phyloP scores from a whole-genome alignment of 495 filamentous ascomycete species.

The Aspergillus indologenus region DNA sequence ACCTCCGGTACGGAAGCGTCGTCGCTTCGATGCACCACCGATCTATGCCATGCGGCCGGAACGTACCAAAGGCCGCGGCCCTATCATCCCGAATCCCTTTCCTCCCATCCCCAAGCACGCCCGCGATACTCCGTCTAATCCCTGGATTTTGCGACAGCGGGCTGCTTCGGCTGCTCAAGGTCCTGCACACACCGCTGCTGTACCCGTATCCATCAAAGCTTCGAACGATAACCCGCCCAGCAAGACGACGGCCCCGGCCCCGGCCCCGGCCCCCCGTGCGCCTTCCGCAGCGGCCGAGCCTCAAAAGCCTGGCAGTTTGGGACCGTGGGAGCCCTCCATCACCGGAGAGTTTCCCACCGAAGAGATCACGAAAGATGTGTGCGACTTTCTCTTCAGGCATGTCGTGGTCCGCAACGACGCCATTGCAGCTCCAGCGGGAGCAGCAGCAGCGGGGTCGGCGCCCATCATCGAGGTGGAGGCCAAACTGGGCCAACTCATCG shows the following conservation, averaged over 20 bases:
- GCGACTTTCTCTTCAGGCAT: conserved; percentile 69
- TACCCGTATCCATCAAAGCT: conserved; percentile 11
- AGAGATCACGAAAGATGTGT: conserved; percentile 61
- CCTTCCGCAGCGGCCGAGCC: conserved; percentile 11
- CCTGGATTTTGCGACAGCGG: conserved; percentile 28
- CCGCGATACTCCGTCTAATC: conserved; percentile 22
- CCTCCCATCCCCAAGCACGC: conserved; percentile 37
- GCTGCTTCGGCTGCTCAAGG: conserved; percentile 16
- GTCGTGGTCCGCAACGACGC: conserved; percentile 60
- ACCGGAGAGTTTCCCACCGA: conserved; percentile 62
- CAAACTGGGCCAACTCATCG: conserved; percentile 78
- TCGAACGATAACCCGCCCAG: conserved; percentile 12
- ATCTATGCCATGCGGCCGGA: conserved; percentile 44
- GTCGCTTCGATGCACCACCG: conserved; percentile 45
- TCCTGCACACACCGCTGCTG: conserved; percentile 19
- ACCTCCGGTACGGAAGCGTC: conserved; percentile 35
- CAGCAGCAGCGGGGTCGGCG: conserved; percentile 52
- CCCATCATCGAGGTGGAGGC: conserved; percentile 89
- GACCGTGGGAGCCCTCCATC: conserved; percentile 74
- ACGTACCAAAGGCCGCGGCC: conserved; percentile 36
- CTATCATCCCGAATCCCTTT: conserved; percentile 36
- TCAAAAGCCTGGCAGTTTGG: conserved; percentile 32
- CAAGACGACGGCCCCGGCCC: conserved; percentile 10
- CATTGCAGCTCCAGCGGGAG: conserved; percentile 41
- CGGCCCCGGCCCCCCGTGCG: conserved; percentile 8